These are phyloP conservation scores for Magnusiomyces tetraspermus DNA, from an alignment of 1,139 yeast species.

Conservation along the genomic window DNA sequence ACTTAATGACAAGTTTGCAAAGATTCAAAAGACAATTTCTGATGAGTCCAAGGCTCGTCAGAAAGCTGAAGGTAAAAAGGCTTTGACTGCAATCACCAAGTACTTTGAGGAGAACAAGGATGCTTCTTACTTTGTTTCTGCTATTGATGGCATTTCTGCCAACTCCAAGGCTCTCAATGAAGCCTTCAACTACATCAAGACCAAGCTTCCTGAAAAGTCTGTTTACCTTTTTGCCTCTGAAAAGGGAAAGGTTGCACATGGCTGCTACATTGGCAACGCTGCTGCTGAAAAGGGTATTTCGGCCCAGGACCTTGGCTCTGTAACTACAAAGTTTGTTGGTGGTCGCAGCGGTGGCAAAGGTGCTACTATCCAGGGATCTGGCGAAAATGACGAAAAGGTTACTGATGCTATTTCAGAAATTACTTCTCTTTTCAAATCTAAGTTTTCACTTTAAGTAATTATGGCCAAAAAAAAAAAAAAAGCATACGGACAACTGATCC, in stretches of 20 bases:
- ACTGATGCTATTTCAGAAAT: slow-evolving; percentile 65
- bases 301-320: slow-evolving; percentile 65
- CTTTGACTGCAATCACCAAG: slow-evolving; percentile 66
- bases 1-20: slow-evolving; percentile 62
- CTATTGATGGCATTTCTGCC: slow-evolving; percentile 53
- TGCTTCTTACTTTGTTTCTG: slow-evolving; percentile 51
- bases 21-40: slow-evolving; percentile 75
- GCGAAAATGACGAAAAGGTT: slow-evolving; percentile 66
- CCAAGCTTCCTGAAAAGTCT: slow-evolving; percentile 64
- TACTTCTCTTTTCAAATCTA: slow-evolving; percentile 48
- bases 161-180: slow-evolving; percentile 93
- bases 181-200: slow-evolving; percentile 77
- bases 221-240: slow-evolving; percentile 77
- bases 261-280: slow-evolving; percentile 73
- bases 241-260: slow-evolving; percentile 81
- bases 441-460: slow-evolving; percentile 20
- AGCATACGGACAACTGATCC: no score
- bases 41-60: slow-evolving; percentile 82
- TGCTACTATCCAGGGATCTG: slow-evolving; percentile 93
- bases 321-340: slow-evolving; percentile 68
- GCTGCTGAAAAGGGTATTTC: slow-evolving; percentile 64
- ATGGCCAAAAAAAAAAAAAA: no score
- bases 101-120: slow-evolving; percentile 47
- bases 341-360: slow-evolving; percentile 99
- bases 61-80: slow-evolving; percentile 77